phyloP scores from a whole-genome alignment of 495 filamentous ascomycete genomes.

The Trichoderma asperelloides region DNA sequence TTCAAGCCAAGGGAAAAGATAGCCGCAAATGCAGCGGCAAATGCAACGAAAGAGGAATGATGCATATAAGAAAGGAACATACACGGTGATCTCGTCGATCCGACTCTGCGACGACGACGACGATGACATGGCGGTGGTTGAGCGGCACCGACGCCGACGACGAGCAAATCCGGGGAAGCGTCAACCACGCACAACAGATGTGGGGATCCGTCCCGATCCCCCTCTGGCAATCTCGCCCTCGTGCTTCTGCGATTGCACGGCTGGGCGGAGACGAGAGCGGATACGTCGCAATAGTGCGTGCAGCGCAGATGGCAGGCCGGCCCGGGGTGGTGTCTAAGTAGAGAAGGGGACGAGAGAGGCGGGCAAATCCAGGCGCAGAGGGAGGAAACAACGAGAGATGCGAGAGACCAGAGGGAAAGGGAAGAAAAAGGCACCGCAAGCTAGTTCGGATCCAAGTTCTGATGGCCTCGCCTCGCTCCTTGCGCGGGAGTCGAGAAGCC shows the following conservation, averaged over 20 bases:
- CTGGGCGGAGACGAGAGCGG: constrained; percentile 6
- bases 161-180: not conserved
- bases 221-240: constrained; percentile 5
- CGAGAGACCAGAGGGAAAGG: not conserved
- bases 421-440: not conserved
- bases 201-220: not conserved
- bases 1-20: not conserved
- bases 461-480: not conserved
- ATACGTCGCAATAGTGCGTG: not conserved
- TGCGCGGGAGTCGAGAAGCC: not conserved
- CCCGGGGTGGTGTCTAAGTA: not conserved
- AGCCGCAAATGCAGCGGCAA: not conserved
- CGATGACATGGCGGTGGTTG: constrained; percentile 1
- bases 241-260: not conserved
- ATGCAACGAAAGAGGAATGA: too few relatives aligned
- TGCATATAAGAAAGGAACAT: not conserved
- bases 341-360: not conserved
- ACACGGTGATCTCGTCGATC: constrained; percentile 1
- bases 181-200: not conserved
- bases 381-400: not conserved
- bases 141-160: not conserved
- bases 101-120: not conserved
- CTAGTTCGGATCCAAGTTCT: not conserved
- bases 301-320: not conserved
- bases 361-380: not conserved